Evolutionary conservation across 2,329 filamentous ascomycete species (phyloP).

Genomic region (Emergomyces africanus): DNA sequence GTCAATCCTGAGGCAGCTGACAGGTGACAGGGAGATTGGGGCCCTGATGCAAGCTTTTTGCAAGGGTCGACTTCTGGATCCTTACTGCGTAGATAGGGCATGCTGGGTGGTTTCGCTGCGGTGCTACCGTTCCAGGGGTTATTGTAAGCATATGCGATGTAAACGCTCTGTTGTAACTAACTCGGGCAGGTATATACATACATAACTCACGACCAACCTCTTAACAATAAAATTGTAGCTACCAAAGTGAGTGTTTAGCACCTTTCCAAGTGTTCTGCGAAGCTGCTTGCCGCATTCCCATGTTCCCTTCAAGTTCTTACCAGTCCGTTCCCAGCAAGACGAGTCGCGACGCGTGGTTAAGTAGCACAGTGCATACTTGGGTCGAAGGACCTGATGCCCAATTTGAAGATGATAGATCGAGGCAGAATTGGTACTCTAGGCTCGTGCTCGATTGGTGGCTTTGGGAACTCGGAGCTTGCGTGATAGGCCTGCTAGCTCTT

Average conservation of each 20-base stretch:
- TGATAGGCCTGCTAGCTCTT: background rate
- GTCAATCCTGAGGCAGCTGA: too few relatives aligned
- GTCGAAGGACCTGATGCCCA: background rate
- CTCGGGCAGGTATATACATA: background rate
- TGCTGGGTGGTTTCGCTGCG: too few relatives aligned
- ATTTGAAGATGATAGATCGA: background rate
- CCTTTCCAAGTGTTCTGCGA: background rate
- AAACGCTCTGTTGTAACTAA: background rate
- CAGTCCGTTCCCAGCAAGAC: background rate
- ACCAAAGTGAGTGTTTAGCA: background rate
- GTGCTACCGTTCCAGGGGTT: too few relatives aligned
- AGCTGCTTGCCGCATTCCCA: background rate
- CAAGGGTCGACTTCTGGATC: too few relatives aligned
- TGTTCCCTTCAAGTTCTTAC: background rate
- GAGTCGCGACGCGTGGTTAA: background rate
- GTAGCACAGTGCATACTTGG: background rate
- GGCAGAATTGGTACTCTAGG: background rate
- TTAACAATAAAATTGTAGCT: background rate
- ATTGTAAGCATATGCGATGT: too few relatives aligned
- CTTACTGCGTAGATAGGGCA: too few relatives aligned
- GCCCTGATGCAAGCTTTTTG: too few relatives aligned
- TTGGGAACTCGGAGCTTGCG: background rate
- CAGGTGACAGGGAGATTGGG: too few relatives aligned
- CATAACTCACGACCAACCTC: background rate
- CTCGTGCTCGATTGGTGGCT: background rate